Evolutionary conservation across 345 rosid genomes (phyloP).

Genomic region (Toxicodendron radicans): DNA sequence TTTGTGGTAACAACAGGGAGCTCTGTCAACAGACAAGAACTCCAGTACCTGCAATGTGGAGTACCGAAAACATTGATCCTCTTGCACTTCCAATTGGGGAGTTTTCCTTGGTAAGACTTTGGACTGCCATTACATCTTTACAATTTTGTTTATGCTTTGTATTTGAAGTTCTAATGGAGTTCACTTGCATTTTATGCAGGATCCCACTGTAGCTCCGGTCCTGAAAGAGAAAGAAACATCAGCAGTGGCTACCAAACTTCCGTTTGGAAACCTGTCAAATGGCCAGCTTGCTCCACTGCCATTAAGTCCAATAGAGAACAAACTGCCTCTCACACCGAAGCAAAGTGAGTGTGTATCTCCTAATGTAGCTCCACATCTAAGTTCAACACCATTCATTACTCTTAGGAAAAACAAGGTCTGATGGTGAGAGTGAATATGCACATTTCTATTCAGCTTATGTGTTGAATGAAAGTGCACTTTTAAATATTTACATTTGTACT

Average conservation of each 20-base stretch:
- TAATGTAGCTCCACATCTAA: constrained; percentile 44
- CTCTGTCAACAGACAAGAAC: constrained; percentile 57
- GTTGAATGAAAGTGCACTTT: not conserved
- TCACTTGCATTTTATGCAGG: constrained; percentile 40
- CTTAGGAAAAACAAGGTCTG: constrained; percentile 35
- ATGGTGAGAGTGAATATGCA: too few relatives aligned
- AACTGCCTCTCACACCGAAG: constrained; percentile 37
- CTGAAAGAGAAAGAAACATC: constrained; percentile 55
- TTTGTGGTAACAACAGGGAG: constrained; percentile 95
- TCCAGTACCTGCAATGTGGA: constrained; percentile 28
- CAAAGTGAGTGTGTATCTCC: constrained; percentile 47
- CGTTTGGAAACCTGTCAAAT: constrained; percentile 39
- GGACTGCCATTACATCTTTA: not conserved
- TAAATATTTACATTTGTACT: constrained; percentile 9
- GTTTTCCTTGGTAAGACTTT: constrained; percentile 13
- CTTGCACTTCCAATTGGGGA: constrained; percentile 13
- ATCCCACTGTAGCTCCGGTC: constrained; percentile 50
- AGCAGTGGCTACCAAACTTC: constrained; percentile 49
- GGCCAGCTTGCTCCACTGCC: constrained; percentile 59
- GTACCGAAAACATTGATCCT: constrained; percentile 28
- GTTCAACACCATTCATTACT: constrained; percentile 59
- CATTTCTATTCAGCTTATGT: too few relatives aligned
- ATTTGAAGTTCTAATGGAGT: not conserved
- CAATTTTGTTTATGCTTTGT: not conserved
- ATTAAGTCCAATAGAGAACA: constrained; percentile 61